These are phyloP conservation scores for Coemansia sp. DNA, from an alignment of 192 early-diverging fungal genomes.

Conservation along the genomic window DNA sequence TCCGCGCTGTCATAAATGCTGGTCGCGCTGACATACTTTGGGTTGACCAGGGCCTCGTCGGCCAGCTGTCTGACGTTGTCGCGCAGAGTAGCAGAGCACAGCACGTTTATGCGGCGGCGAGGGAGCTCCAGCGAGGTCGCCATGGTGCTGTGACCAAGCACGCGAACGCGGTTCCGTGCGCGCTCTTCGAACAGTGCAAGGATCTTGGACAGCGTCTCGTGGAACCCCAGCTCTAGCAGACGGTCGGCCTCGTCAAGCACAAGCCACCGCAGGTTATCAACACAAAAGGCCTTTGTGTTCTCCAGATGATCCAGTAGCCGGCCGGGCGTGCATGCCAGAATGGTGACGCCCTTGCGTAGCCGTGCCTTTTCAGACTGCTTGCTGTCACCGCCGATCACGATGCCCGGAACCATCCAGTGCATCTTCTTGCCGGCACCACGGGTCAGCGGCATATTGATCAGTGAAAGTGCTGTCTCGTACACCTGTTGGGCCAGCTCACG, in stretches of 20 bases:
- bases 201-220: conserved; percentile 72
- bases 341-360: conserved; percentile 81
- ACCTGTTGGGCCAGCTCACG: conserved; percentile 98
- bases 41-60: conserved; percentile 72
- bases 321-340: conserved; percentile 95
- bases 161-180: conserved; percentile 21
- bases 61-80: conserved; percentile 83
- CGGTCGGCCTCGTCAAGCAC: conserved; percentile 98
- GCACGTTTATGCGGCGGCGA: conserved; percentile 66
- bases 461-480: conserved; percentile 67
- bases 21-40: conserved; percentile 75
- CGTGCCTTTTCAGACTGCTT: conserved; percentile 80
- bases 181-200: conserved; percentile 62
- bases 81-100: conserved; percentile 92
- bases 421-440: conserved; percentile 33
- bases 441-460: conserved; percentile 62
- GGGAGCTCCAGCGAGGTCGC: conserved; percentile 58
- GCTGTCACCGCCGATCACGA: conserved; percentile 80
- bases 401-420: conserved; percentile 86
- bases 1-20: conserved; percentile 36
- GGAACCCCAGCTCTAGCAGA: conserved; percentile 92
- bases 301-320: conserved; percentile 85
- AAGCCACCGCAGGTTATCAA: conserved; percentile 88
- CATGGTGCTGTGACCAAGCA: conserved; percentile 20
- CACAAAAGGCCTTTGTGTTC: conserved; percentile 80